Percentiles rank a stretch among this genome's conserved stretches.
Evolutionary conservation across 768 basidiomycete species (phyloP).

Genomic region (Pleurotus eryngii): DNA sequence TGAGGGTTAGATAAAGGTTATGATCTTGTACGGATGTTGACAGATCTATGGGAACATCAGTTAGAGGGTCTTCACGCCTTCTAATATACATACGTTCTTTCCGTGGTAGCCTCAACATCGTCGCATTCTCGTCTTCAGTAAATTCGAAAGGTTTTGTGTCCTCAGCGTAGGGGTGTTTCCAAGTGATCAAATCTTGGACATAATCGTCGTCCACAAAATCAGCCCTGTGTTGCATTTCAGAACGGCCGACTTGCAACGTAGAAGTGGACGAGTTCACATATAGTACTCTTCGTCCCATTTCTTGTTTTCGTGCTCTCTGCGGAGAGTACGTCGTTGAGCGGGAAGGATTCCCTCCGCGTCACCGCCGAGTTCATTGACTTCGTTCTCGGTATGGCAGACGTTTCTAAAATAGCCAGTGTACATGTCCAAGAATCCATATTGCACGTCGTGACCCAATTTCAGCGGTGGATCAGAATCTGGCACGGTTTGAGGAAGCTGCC

Average conservation of each 20-base stretch:
- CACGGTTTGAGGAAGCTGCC: slow-evolving; percentile 69
- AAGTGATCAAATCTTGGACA: slow-evolving; percentile 66
- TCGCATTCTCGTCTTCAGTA: slow-evolving; percentile 68
- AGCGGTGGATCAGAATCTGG: slow-evolving; percentile 38
- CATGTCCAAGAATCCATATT: slow-evolving; percentile 76
- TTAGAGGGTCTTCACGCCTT: background rate
- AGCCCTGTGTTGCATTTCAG: slow-evolving; percentile 47
- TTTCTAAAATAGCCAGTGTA: slow-evolving; percentile 76
- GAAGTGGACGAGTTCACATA: slow-evolving; percentile 46
- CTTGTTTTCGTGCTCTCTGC: slow-evolving; percentile 61
- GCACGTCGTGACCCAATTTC: slow-evolving; percentile 39
- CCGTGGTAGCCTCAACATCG: slow-evolving; percentile 56
- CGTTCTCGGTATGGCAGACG: slow-evolving; percentile 72
- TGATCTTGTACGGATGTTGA: slow-evolving; percentile 52
- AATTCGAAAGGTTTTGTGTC: slow-evolving; percentile 42
- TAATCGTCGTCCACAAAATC: slow-evolving; percentile 77
- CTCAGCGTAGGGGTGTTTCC: slow-evolving; percentile 54
- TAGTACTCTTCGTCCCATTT: slow-evolving; percentile 88
- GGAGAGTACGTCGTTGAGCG: slow-evolving; percentile 48
- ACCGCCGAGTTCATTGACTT: slow-evolving; percentile 73
- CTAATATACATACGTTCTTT: slow-evolving; percentile 44
- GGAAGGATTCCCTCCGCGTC: slow-evolving; percentile 56
- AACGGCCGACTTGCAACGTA: background rate
- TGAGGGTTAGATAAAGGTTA: slow-evolving; percentile 63
- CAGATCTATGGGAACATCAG: slow-evolving; percentile 47